Percentiles rank a stretch among this genome's conserved stretches.
phyloP scores from a whole-genome alignment of 2,329 filamentous ascomycete genomes.

The Phialemonium atrogriseum region DNA sequence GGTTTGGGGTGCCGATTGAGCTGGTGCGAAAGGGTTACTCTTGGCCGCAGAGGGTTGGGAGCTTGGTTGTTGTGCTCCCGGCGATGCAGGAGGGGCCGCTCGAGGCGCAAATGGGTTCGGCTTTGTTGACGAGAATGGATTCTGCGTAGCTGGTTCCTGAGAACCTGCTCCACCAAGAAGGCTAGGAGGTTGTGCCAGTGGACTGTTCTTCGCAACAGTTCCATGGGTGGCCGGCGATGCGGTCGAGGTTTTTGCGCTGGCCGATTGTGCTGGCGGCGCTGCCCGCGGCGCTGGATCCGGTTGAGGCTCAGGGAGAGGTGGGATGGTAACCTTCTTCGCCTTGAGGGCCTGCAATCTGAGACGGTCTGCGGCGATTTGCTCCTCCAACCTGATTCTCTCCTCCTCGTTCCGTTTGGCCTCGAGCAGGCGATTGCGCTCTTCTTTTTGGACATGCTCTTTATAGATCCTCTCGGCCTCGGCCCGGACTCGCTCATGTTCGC shows the following conservation, averaged over 20 bases:
- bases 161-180: no score
- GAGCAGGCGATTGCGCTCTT: constrained; percentile 13
- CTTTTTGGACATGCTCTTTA: constrained; percentile 14
- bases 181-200: no score
- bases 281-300: constrained; percentile 4
- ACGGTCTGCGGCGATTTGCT: constrained; percentile 16
- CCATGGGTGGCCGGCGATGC: background rate
- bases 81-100: no score
- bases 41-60: background rate
- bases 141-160: no score
- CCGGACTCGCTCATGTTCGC: constrained; percentile 19
- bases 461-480: constrained; percentile 19
- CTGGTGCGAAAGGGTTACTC: background rate
- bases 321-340: constrained; percentile 19
- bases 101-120: background rate
- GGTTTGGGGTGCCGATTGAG: background rate
- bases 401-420: constrained; percentile 20
- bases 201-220: no score
- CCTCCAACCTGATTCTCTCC: constrained; percentile 17
- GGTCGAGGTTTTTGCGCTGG: background rate
- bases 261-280: background rate
- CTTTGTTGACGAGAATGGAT: no score
- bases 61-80: background rate
- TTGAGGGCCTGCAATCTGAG: constrained; percentile 20
- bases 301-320: constrained; percentile 11